These are phyloP conservation scores for Dioscorea zingiberensis DNA, from an alignment of 106 monocot species.

Conservation along the genomic window DNA sequence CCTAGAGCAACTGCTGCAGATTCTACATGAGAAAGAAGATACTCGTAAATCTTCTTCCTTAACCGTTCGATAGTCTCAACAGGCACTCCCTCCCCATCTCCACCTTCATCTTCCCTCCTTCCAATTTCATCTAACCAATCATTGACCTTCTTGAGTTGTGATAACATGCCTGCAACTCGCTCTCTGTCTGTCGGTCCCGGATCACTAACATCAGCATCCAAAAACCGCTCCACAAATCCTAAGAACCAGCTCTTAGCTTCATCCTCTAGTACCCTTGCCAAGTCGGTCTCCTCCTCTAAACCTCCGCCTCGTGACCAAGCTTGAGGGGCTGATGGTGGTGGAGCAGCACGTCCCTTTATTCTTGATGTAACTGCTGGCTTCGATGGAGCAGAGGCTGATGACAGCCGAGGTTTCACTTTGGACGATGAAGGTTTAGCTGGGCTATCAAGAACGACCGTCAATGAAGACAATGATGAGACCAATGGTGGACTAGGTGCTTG, in stretches of 20 bases:
- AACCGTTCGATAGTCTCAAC: constrained; percentile 56
- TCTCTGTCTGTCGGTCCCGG: constrained; percentile 35
- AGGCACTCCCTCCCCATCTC: constrained; percentile 8
- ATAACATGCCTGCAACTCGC: constrained; percentile 61
- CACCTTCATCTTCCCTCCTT: constrained; percentile 1
- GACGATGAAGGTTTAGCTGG: constrained; percentile 20
- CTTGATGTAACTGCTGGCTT: constrained; percentile 2
- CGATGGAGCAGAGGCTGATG: not conserved
- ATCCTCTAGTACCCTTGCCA: constrained; percentile 44
- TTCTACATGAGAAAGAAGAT: constrained; percentile 82
- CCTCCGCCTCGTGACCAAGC: constrained; percentile 70
- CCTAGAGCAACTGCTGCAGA: constrained; percentile 76
- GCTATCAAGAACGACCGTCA: constrained; percentile 43
- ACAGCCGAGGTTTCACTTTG: constrained; percentile 19
- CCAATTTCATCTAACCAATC: constrained; percentile 75
- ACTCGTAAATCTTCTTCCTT: constrained; percentile 94
- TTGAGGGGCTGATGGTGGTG: constrained; percentile 12
- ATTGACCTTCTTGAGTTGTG: constrained; percentile 93
- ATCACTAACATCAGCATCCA: constrained; percentile 45
- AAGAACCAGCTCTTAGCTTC: constrained; percentile 77
- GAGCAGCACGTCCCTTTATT: constrained; percentile 14
- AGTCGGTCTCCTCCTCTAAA: constrained; percentile 40
- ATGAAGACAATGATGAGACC: not conserved
- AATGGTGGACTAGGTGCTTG: constrained; percentile 1
- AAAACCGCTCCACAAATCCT: constrained; percentile 74